phyloP scores from a whole-genome alignment of 768 basidiomycete genomes.

The Mycena pura region DNA sequence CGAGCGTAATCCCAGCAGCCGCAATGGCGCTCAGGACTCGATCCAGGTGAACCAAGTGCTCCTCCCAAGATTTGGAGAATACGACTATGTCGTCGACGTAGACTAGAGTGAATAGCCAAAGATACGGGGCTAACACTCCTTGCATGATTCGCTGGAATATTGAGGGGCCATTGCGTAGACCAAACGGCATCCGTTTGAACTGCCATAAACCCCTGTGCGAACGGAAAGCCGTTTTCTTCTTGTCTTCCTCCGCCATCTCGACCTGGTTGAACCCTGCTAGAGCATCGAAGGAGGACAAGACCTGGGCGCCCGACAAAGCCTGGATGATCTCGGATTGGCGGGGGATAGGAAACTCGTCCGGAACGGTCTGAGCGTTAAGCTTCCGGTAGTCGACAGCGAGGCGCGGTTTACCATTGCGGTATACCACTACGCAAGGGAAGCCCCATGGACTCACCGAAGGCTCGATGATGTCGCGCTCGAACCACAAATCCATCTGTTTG shows the following conservation, averaged over 20 bases:
- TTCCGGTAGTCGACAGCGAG: not conserved
- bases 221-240: conserved; percentile 37
- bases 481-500: conserved; percentile 34
- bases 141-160: no score
- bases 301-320: conserved; percentile 28
- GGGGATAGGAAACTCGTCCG: conserved; percentile 35
- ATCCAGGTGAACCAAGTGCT: no score
- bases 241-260: conserved; percentile 1
- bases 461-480: conserved; percentile 36
- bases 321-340: conserved; percentile 31
- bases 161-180: no score
- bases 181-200: conserved; percentile 40
- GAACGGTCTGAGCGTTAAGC: conserved; percentile 25
- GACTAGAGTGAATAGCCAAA: no score
- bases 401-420: not conserved
- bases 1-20: conserved; percentile 30
- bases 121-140: no score
- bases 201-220: conserved; percentile 38
- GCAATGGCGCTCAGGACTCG: conserved; percentile 25
- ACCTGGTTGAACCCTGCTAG: conserved; percentile 41
- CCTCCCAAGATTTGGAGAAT: no score
- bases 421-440: conserved; percentile 4
- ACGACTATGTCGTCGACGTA: no score
- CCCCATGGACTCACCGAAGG: conserved; percentile 39
- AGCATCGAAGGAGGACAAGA: conserved; percentile 37